A percentile compares a stretch with the other conserved stretches of the same genome.
Evolutionary conservation across 225 moss, liverwort and hornwort species (phyloP).

Genomic region (Polytrichum commune): DNA sequence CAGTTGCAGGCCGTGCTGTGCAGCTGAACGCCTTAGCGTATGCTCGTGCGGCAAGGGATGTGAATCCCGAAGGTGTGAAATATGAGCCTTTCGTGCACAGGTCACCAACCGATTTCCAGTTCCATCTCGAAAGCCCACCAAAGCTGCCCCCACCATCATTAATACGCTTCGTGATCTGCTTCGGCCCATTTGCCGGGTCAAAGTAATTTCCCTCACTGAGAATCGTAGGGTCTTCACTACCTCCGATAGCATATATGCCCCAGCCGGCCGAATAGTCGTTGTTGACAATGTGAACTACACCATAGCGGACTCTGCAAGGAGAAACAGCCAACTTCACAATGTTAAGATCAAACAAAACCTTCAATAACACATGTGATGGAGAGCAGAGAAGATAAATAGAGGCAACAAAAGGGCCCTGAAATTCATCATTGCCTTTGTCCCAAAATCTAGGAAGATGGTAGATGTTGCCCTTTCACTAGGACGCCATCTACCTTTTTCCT

Average conservation of each 20-base stretch:
- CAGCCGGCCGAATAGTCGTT: constrained; percentile 52
- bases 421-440: too few species aligned
- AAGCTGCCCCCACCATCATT: constrained; percentile 10
- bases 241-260: constrained; percentile 41
- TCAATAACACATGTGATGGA: too few species aligned
- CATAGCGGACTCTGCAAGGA: constrained; percentile 23
- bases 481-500: too few species aligned
- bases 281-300: constrained; percentile 46
- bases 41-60: neutral
- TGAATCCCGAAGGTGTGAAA: constrained; percentile 1
- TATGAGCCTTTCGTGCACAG: constrained; percentile 10
- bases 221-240: constrained; percentile 46
- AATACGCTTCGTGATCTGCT: constrained; percentile 46
- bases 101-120: constrained; percentile 30
- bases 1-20: constrained; percentile 3
- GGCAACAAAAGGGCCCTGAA: too few species aligned
- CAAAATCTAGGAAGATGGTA: too few species aligned
- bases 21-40: constrained; percentile 16
- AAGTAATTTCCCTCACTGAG: constrained; percentile 36
- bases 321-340: too few species aligned
- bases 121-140: constrained; percentile 20
- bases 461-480: too few species aligned
- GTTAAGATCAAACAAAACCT: too few species aligned
- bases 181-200: constrained; percentile 17
- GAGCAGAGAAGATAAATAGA: too few species aligned